Evolutionary conservation across 768 basidiomycete genomes (phyloP), one percentile per base, ranked within the genome.

Genomic region (Trametes villosa): DNA sequence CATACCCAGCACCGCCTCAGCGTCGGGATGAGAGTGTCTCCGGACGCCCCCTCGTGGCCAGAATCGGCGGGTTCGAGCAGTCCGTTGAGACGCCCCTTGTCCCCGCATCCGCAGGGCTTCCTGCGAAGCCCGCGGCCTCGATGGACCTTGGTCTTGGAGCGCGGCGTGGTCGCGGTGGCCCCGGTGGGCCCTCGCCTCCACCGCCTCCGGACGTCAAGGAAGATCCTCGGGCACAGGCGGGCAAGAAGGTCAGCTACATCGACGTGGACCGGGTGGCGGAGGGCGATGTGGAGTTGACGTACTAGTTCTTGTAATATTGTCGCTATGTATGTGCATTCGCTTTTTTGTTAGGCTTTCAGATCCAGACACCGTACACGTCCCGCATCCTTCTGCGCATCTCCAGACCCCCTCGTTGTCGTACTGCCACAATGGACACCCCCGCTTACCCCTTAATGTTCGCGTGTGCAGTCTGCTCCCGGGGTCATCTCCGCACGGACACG

Each of bases 211-310:
- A 94, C 75, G 91, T 88, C 30, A 93, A 92, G 75, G 92, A 94
- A 74, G 96, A 98, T 73, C 96, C 96, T 42, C 81, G 96, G 40
- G 92, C 96, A 29, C 89, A 91, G 31, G 91, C 88, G 33, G 92
- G 92, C 45, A 90, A 87, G 75, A 86, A 92, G 74, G 86, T 98
- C 56, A 94, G 92, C 76, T 98, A 98, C 71, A 88, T 94, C 72
- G 96, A 98, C 75, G 92, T 97, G 87, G 96, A 98, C 78, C 78
- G 91, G 72, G 92, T 94, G 65, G 91, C 93, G 29, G 91, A 91
- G 81, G 87, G 75, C 38, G 73, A 78, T 57, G 74, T 79, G 50
- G 78, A 77, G 68, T 64, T 78, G 70, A 74, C 71, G 51, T 78
- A 78, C 62, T 79, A 65, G 65, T 60, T 57, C 61, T 62, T 68